A percentile compares a stretch with the other conserved stretches of the same genome.
phyloP scores from a whole-genome alignment of 768 basidiomycete genomes.

The Lyophyllum semitale region DNA sequence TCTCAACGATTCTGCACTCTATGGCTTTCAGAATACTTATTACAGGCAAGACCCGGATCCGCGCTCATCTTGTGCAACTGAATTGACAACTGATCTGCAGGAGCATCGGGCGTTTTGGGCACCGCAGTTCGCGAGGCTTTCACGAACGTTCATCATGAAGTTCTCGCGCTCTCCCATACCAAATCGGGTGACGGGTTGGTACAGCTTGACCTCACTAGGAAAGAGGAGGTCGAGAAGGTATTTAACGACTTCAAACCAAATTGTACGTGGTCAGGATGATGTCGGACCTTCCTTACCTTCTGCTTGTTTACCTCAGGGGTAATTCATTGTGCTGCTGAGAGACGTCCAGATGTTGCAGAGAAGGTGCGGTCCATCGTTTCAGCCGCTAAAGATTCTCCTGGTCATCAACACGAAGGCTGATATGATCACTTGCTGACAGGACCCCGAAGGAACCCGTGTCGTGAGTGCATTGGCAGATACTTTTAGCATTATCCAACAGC shows the following conservation, averaged over 20 bases:
- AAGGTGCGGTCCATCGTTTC: slow-evolving; percentile 50
- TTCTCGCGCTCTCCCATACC: slow-evolving; percentile 74
- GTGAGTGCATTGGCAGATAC: slow-evolving; percentile 39
- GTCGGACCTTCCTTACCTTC: neutral
- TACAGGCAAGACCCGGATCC: slow-evolving; percentile 47
- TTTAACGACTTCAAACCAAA: slow-evolving; percentile 64
- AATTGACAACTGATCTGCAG: slow-evolving; percentile 39
- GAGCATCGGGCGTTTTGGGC: slow-evolving; percentile 92
- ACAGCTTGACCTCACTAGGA: slow-evolving; percentile 71
- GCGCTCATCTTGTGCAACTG: neutral
- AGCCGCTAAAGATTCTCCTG: neutral
- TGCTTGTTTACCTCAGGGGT: slow-evolving; percentile 54
- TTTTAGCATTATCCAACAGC: neutral
- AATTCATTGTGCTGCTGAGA: slow-evolving; percentile 94
- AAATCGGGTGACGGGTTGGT: slow-evolving; percentile 53
- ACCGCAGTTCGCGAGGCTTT: slow-evolving; percentile 75
- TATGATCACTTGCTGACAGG: slow-evolving; percentile 36
- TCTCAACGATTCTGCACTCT: neutral
- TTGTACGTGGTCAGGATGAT: slow-evolving; percentile 49
- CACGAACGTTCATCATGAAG: slow-evolving; percentile 38
- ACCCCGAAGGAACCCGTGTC: slow-evolving; percentile 67
- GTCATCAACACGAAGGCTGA: neutral
- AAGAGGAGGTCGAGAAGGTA: slow-evolving; percentile 50
- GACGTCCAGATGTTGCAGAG: slow-evolving; percentile 91
- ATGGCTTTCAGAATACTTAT: slow-evolving; percentile 51